These are phyloP conservation scores for Hyaloraphidium curvatum DNA, from an alignment of 192 early-diverging fungal species.

Conservation along the genomic window DNA sequence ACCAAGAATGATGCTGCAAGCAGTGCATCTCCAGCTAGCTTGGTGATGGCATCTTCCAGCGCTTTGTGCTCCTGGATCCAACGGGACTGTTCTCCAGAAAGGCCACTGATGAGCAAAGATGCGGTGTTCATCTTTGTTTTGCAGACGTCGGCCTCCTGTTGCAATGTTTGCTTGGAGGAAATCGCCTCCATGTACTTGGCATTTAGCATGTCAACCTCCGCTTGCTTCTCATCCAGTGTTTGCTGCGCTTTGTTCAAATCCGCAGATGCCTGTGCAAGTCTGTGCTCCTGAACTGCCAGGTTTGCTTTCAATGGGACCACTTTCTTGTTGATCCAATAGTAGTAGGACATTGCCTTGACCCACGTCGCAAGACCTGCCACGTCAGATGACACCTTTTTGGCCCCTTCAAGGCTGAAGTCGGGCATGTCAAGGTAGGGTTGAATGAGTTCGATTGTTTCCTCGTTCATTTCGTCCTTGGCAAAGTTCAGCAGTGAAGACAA, in stretches of 20 bases:
- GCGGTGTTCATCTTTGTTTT: constrained; percentile 45
- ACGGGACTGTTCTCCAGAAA: constrained; percentile 44
- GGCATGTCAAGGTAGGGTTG: constrained; percentile 42
- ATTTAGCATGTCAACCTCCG: constrained; percentile 38
- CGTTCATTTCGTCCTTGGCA: constrained; percentile 43
- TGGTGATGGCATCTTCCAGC: constrained; percentile 36
- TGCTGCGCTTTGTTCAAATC: constrained; percentile 36
- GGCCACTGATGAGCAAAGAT: constrained; percentile 32
- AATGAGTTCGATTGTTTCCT: constrained; percentile 36
- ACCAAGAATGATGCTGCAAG: constrained; percentile 37
- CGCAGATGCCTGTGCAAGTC: constrained; percentile 29
- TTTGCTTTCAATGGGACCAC: constrained; percentile 47
- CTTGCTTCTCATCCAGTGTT: constrained; percentile 40
- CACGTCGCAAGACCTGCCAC: constrained; percentile 43
- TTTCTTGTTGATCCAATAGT: constrained; percentile 43
- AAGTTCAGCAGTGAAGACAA: constrained; percentile 32
- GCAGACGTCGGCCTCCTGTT: constrained; percentile 39
- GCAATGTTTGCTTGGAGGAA: constrained; percentile 30
- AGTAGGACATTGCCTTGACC: constrained; percentile 35
- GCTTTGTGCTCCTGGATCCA: constrained; percentile 47
- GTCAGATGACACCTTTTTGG: constrained; percentile 46
- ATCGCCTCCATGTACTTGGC: constrained; percentile 42
- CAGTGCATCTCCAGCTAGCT: constrained; percentile 38
- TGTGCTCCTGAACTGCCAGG: constrained; percentile 37
- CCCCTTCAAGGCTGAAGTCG: constrained; percentile 44